Base-by-base conservation (phyloP, 2,329 filamentous ascomycete genomes). In the Colletotrichum musicola region DNA sequence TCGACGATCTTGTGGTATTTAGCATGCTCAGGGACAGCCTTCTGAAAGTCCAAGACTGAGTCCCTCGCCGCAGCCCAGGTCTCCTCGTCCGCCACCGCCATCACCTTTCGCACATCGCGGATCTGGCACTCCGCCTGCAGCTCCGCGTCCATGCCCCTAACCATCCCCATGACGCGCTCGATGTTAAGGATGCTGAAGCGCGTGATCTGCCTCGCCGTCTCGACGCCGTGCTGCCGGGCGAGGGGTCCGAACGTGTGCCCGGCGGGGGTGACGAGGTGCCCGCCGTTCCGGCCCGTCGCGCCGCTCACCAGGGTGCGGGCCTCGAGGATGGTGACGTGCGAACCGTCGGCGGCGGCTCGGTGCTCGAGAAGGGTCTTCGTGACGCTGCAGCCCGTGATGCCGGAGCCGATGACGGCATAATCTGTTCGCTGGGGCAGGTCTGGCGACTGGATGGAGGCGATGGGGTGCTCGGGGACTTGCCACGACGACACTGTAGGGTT, bases 371-470 rank as follows among this genome's bases (percentile, higher is more conserved):
- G 71, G 6, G 75, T 74, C 13, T 75, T 73, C 35, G 76, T 75
- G 10, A 80, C 69, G 22, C 75, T 74, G 13, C 74, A 75, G 13
- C 77, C 80, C 0, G 79, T 77, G 30, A 81, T 77, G 0, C 79
- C 80, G 4, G 78, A 80, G 6, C 80, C 80, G 54, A 81, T 77
- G n/a, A 81, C 74, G 14, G 75, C 72, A 7, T 78, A 72, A 62
- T 81, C 79, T 6, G 44, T 40, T 0, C 13, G 25, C 22, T 60
- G 64, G 42, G 72, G 73, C 2, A 72, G 38, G 22, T 73, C 42
- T 3, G 62, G 12, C 1, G 62, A 64, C 35, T 64, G 62, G 0
- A 53, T 51, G n/a, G 54, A 58, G 12, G 42, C 69, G 3, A 73
- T 68, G 16, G 67, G 69, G 14, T 75, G 72, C 40, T 69, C 69